Percentiles rank a stretch among this genome's conserved stretches.
Evolutionary conservation across 2,329 filamentous ascomycete genomes (phyloP).

Genomic region (Penicillium digitatum): DNA sequence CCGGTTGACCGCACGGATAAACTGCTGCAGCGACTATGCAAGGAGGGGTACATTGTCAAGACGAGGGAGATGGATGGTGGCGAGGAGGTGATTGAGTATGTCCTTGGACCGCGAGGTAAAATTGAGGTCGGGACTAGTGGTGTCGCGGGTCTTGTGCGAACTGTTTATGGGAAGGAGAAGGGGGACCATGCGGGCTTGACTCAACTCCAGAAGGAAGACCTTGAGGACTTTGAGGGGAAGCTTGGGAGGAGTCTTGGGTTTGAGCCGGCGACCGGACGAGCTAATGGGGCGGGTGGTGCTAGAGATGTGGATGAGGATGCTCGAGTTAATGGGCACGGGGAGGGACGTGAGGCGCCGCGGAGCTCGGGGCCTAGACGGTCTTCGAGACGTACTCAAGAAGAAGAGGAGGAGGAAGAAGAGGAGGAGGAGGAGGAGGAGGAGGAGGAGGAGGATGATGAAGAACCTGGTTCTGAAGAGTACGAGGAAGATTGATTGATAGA

Average conservation of each 20-base stretch:
- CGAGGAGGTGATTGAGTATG: slow-evolving; percentile 75
- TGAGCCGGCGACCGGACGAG: slow-evolving; percentile 43
- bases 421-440: slow-evolving; percentile 5
- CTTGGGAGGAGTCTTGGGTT: slow-evolving; percentile 56
- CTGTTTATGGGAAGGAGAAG: slow-evolving; percentile 48
- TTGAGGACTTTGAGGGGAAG: slow-evolving; percentile 55
- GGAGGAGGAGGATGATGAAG: slow-evolving; percentile 6
- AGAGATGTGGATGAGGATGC: neutral
- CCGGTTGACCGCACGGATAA: slow-evolving; percentile 72
- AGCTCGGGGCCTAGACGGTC: slow-evolving; percentile 8
- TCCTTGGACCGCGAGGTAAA: slow-evolving; percentile 78
- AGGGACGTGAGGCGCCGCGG: neutral
- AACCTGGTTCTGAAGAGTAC: neutral
- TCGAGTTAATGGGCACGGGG: neutral
- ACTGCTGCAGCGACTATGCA: slow-evolving; percentile 68
- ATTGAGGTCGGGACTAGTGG: slow-evolving; percentile 77
- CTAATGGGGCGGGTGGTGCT: slow-evolving; percentile 4
- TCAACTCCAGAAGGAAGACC: slow-evolving; percentile 10
- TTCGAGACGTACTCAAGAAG: slow-evolving; percentile 8
- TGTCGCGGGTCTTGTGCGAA: slow-evolving; percentile 64
- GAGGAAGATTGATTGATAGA: slow-evolving; percentile 6
- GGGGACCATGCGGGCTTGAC: slow-evolving; percentile 15
- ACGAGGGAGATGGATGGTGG: slow-evolving; percentile 65
- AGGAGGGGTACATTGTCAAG: slow-evolving; percentile 78
- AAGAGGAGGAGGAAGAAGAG: too few relatives aligned